These are phyloP conservation scores for Thermoascus crustaceus DNA, from an alignment of 2,329 filamentous ascomycete species.

Conservation along the genomic window DNA sequence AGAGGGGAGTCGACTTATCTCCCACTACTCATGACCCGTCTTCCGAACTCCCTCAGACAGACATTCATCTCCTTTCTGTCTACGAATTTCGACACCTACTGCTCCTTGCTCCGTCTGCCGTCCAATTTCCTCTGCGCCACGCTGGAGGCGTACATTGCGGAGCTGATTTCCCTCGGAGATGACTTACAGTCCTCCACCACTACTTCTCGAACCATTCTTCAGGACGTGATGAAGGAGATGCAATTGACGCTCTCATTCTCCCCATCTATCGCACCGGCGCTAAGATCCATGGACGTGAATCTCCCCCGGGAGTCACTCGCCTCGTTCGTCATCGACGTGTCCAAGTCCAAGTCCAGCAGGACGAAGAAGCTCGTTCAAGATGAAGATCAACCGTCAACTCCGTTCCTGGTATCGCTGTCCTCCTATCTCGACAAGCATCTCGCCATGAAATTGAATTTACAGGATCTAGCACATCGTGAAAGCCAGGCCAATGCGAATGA, in stretches of 20 bases:
- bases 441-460: conserved; percentile 31
- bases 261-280: conserved; percentile 22
- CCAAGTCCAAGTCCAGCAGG: conserved; percentile 12
- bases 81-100: conserved; percentile 44
- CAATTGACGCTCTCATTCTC: conserved; percentile 34
- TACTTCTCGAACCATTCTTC: conserved; percentile 12
- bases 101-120: conserved; percentile 36
- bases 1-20: conserved; percentile 38
- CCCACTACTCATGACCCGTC: conserved; percentile 43
- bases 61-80: conserved; percentile 42
- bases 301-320: conserved; percentile 22
- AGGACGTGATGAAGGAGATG: conserved; percentile 29
- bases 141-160: conserved; percentile 33
- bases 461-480: conserved; percentile 7
- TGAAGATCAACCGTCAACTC: conserved; percentile 8
- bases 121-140: conserved; percentile 38
- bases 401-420: conserved; percentile 22
- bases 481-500: conserved; percentile 8
- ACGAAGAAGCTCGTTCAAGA: conserved; percentile 5
- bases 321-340: conserved; percentile 14
- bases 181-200: neutral
- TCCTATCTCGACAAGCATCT: conserved; percentile 30
- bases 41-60: conserved; percentile 43
- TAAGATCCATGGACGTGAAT: conserved; percentile 27
- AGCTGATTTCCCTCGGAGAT: conserved; percentile 5